Conservation (phyloP, 805 yeast genomes). For the Nakazawaea holstii region DNA sequence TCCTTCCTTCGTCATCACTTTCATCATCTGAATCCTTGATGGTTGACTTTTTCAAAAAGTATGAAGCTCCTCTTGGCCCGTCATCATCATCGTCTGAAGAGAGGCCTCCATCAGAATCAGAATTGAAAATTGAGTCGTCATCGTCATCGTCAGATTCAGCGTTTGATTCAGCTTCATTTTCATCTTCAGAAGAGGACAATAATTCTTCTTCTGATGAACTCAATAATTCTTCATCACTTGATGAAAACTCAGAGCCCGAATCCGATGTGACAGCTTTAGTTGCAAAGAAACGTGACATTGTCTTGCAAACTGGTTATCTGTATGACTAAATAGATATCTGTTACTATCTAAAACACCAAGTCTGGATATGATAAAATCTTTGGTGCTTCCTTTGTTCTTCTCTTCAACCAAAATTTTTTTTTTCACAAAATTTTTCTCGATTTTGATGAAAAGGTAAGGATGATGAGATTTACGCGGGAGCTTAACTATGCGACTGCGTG, state of each 20-base stretch:
- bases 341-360: not conserved
- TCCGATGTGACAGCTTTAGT: conserved; percentile 47
- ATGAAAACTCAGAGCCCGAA: conserved; percentile 50
- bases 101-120: conserved; percentile 37
- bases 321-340: not conserved
- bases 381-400: not conserved
- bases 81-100: conserved; percentile 50
- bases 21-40: conserved; percentile 37
- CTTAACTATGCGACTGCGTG: not conserved
- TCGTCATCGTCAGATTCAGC: conserved; percentile 33
- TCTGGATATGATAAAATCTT: not conserved
- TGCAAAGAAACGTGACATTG: conserved; percentile 90
- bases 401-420: not conserved
- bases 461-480: not conserved
- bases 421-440: conserved; percentile 2
- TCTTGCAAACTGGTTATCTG: not conserved
- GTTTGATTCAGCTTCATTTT: conserved; percentile 25
- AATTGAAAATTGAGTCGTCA: conserved; percentile 37
- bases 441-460: not conserved
- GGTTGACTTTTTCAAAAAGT: conserved; percentile 47
- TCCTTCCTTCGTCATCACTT: conserved; percentile 65
- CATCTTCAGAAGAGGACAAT: conserved; percentile 37
- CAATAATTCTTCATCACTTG: conserved; percentile 44
- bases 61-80: conserved; percentile 40
- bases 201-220: conserved; percentile 59